Base-by-base conservation (phyloP, 177 flowering plant genomes). In the Vitis hybrid region DNA sequence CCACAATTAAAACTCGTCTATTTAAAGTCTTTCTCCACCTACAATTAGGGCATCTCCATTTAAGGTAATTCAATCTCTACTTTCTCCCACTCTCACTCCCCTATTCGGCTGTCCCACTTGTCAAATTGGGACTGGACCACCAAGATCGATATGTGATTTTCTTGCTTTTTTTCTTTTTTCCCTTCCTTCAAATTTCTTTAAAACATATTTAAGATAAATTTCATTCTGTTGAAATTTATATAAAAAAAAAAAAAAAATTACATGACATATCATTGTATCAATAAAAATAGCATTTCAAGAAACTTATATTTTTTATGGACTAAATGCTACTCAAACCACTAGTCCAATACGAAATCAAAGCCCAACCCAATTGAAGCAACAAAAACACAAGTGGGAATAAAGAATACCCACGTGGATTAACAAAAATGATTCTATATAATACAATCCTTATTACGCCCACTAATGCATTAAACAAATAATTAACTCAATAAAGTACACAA, bases 1-100 rank as follows among this genome's bases (percentile, higher is more conserved):
- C 70, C 15, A 59, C 60, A 67, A 54, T 64, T 50, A 78, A 65
- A 67, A 70, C 61, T 27, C 62, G 30, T 19, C 54, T 60, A 65
- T 51, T 10, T n/a, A 16, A 10, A 30, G 35, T 2, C 35, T 32
- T 32, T 19, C 21, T 19, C 21, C 21, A 19, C 21, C 21, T 12
- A 46, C 15, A 14, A 8, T 15, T n/a, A 19, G 62, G 52, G 52
- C 52, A 5, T 24, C 13, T 62, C 65, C 35, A 52, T 27, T 62
- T 60, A 5, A 52, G 62, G 52, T 56, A 56, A 68, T 46, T 48
- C 55, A 46, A 58, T 8, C 55, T 46, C 58, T 54, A 6, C 32
- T 18, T 4, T 52, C 40, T 13, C 56, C 19, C 67, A 49, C 56
- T 52, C 35, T 51, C 56, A 16, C n/a, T 10, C 12, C 4, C 12